Conservation (phyloP, 768 basidiomycete genomes). For the Suillus occidentalis region DNA sequence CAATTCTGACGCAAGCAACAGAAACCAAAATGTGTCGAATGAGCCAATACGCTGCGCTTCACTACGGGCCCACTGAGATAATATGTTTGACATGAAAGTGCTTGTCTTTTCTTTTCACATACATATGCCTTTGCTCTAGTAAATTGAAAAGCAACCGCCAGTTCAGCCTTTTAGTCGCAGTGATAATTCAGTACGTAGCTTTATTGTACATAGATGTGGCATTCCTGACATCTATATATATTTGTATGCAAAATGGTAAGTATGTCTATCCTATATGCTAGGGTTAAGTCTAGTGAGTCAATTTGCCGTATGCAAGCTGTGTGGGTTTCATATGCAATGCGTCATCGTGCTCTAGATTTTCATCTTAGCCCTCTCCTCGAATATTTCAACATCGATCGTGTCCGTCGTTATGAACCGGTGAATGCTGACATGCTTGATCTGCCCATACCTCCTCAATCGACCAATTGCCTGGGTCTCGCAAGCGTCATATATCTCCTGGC, state of each 20-base stretch:
- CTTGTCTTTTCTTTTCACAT: too few relatives aligned
- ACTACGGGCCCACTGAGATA: not conserved
- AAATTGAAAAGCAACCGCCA: not conserved
- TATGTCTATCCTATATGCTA: not conserved
- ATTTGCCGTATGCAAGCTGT: not conserved
- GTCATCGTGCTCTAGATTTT: constrained; percentile 22
- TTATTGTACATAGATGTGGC: constrained; percentile 10
- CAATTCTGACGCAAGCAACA: too few relatives aligned
- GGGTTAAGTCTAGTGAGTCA: not conserved
- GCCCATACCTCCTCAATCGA: constrained; percentile 81
- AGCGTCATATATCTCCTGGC: constrained; percentile 83
- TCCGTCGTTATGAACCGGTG: constrained; percentile 83
- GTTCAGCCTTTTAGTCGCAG: not conserved
- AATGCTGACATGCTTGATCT: constrained; percentile 75
- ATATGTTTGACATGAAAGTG: not conserved
- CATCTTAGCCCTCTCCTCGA: constrained; percentile 45
- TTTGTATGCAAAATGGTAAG: not conserved
- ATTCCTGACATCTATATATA: not conserved
- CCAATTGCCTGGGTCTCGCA: constrained; percentile 84
- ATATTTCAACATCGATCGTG: constrained; percentile 89
- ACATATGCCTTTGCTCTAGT: too few relatives aligned
- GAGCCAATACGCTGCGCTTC: not conserved
- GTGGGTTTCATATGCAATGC: not conserved
- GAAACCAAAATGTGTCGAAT: not conserved
- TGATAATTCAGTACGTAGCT: not conserved